Conservation (phyloP, 2,329 filamentous ascomycete genomes). For the Fusarium cicatricum region DNA sequence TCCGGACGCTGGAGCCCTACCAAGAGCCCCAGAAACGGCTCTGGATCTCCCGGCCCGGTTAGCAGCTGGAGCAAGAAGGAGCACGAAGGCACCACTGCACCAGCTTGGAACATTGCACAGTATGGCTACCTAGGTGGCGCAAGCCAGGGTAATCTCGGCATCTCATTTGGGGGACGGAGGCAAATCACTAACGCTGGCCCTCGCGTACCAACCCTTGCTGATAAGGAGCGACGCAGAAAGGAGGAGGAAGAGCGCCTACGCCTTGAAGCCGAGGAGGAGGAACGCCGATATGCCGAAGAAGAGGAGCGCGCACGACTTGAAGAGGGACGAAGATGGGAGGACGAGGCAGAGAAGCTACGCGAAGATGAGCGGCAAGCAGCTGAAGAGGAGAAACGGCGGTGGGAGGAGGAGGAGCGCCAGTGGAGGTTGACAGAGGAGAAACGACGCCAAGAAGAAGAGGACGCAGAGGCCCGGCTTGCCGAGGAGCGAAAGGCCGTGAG, state of each 20-base stretch:
- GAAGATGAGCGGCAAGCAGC: constrained; percentile 68
- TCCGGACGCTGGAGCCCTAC: constrained; percentile 69
- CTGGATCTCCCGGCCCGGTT: constrained; percentile 63
- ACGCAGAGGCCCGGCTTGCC: constrained; percentile 71
- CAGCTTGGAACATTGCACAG: constrained; percentile 98
- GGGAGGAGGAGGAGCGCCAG: constrained; percentile 78
- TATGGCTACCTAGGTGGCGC: constrained; percentile 99
- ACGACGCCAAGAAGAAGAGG: constrained; percentile 75
- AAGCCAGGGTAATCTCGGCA: constrained; percentile 93
- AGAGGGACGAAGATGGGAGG: constrained; percentile 73
- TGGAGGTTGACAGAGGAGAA: constrained; percentile 82
- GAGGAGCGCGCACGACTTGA: constrained; percentile 70
- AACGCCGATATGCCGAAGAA: constrained; percentile 60
- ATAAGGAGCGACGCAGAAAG: constrained; percentile 78
- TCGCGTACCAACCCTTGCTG: constrained; percentile 79
- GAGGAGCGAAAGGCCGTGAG: constrained; percentile 71
- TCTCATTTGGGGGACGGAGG: constrained; percentile 87
- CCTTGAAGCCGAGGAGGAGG: constrained; percentile 61
- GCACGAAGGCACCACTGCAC: constrained; percentile 81
- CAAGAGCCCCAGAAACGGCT: constrained; percentile 65
- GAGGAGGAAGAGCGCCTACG: constrained; percentile 70
- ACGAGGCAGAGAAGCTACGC: constrained; percentile 67
- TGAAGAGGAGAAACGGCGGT: constrained; percentile 74
- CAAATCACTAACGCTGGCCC: constrained; percentile 91
- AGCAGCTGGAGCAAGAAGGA: constrained; percentile 91